phyloP scores from a whole-genome alignment of 352 stramenopile genomes.

The Phytophthora pluvialis region DNA sequence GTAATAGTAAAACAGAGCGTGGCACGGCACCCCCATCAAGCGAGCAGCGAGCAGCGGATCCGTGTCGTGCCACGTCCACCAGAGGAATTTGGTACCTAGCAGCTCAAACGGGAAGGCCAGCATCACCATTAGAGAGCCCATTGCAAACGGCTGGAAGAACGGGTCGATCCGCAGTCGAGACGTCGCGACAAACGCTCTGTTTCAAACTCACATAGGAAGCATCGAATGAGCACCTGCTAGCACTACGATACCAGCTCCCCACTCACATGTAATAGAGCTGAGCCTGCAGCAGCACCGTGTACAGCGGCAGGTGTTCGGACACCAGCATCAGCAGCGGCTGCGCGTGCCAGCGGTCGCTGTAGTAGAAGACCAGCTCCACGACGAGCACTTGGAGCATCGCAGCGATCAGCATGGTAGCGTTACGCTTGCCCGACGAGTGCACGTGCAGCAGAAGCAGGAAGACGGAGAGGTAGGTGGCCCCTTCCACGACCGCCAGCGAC shows the following conservation, averaged over 20 bases:
- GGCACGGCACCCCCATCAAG: slow-evolving; percentile 68
- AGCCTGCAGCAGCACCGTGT: slow-evolving; percentile 68
- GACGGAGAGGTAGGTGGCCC: slow-evolving; percentile 56
- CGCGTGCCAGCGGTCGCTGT: slow-evolving; percentile 69
- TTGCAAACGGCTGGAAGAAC: slow-evolving; percentile 75
- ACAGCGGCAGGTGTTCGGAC: slow-evolving; percentile 58
- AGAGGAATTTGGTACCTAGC: slow-evolving; percentile 80
- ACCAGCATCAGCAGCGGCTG: slow-evolving; percentile 78
- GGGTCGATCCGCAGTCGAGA: slow-evolving; percentile 74
- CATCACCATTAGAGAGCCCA: slow-evolving; percentile 61
- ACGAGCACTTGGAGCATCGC: slow-evolving; percentile 56
- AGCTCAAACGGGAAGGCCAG: slow-evolving; percentile 78
- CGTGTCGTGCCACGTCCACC: slow-evolving; percentile 89
- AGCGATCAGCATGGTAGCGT: slow-evolving; percentile 64
- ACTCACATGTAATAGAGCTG: slow-evolving; percentile 85
- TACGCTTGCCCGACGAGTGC: slow-evolving; percentile 78
- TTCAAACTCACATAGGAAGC: slow-evolving; percentile 1
- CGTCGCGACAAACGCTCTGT: slow-evolving; percentile 75
- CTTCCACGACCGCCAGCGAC: slow-evolving; percentile 72
- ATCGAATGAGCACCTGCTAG: not conserved
- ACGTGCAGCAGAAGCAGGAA: slow-evolving; percentile 82
- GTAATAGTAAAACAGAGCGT: slow-evolving; percentile 73
- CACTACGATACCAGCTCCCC: not conserved
- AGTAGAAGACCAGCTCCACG: slow-evolving; percentile 74
- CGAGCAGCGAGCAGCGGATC: slow-evolving; percentile 68